Conservation (phyloP, 305 asterid genomes). For the Fraxinus sp. region DNA sequence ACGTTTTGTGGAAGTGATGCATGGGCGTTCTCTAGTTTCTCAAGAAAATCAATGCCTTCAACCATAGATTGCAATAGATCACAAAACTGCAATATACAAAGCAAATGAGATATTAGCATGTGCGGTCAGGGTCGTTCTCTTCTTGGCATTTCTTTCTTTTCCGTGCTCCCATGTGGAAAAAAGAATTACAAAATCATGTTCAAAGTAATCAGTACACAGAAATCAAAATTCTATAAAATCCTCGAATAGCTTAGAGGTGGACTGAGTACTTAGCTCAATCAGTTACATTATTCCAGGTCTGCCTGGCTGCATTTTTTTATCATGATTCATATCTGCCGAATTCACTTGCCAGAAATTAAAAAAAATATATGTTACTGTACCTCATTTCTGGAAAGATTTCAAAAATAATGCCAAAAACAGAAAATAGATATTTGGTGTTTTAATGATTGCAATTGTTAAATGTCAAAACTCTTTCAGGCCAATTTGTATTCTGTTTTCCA, state of each 20-base stretch:
- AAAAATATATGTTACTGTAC: not conserved
- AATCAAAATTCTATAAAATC: constrained; percentile 9
- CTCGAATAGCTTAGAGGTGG: constrained; percentile 19
- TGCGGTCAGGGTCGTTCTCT: not conserved
- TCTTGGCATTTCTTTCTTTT: constrained; percentile 11
- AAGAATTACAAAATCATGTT: constrained; percentile 6
- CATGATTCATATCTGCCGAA: not conserved
- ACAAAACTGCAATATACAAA: constrained; percentile 56
- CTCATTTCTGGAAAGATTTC: not conserved
- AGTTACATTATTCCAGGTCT: not conserved
- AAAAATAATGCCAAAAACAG: not conserved
- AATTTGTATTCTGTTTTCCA: not conserved
- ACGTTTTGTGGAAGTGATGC: constrained; percentile 58
- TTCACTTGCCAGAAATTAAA: not conserved
- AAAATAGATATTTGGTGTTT: not conserved
- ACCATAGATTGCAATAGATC: constrained; percentile 76
- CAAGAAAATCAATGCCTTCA: constrained; percentile 76
- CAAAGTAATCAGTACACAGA: constrained; percentile 12
- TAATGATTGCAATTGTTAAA: not conserved
- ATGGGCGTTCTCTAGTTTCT: constrained; percentile 73
- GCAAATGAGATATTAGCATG: constrained; percentile 21
- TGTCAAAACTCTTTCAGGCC: not conserved
- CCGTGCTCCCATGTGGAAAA: not conserved
- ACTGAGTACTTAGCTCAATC: not conserved
- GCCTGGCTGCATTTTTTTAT: not conserved